A percentile compares a stretch with the other conserved stretches of the same genome.
Evolutionary conservation across 495 filamentous ascomycete species (phyloP).

Genomic region (Penicillium steckii): DNA sequence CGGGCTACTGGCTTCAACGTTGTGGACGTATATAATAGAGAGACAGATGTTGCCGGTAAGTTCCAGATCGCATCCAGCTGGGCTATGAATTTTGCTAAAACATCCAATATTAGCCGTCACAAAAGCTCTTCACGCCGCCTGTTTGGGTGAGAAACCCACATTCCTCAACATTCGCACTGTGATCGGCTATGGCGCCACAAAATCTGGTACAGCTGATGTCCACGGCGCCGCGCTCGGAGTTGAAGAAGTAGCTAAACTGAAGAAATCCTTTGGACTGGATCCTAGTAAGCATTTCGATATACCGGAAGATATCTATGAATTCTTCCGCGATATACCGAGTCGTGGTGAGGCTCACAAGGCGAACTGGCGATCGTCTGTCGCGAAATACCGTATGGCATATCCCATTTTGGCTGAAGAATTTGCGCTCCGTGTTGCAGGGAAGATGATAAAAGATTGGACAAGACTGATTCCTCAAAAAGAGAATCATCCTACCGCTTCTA

Average conservation of each 20-base stretch:
- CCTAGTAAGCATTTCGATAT: constrained; percentile 41
- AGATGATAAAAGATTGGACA: constrained; percentile 38
- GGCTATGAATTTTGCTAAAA: neutral
- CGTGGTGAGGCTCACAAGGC: constrained; percentile 33
- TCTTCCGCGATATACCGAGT: constrained; percentile 38
- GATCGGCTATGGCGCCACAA: neutral
- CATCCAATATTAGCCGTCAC: neutral
- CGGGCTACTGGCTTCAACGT: neutral
- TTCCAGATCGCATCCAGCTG: neutral
- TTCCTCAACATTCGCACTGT: neutral
- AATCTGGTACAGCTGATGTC: neutral
- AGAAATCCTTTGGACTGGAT: constrained; percentile 39
- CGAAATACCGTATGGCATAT: neutral
- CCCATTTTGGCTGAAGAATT: constrained; percentile 46
- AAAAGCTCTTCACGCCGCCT: neutral
- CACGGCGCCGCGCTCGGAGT: neutral
- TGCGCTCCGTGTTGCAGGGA: constrained; percentile 36
- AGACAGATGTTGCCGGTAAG: neutral
- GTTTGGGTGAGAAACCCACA: neutral
- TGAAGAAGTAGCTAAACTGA: constrained; percentile 18
- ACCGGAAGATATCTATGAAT: constrained; percentile 38
- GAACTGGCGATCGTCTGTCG: constrained; percentile 27
- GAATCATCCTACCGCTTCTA: constrained; percentile 37
- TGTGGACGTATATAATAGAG: neutral
- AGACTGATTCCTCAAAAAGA: constrained; percentile 39